These are phyloP conservation scores for Acorus gramineus DNA, from an alignment of 106 monocot species.

Conservation along the genomic window DNA sequence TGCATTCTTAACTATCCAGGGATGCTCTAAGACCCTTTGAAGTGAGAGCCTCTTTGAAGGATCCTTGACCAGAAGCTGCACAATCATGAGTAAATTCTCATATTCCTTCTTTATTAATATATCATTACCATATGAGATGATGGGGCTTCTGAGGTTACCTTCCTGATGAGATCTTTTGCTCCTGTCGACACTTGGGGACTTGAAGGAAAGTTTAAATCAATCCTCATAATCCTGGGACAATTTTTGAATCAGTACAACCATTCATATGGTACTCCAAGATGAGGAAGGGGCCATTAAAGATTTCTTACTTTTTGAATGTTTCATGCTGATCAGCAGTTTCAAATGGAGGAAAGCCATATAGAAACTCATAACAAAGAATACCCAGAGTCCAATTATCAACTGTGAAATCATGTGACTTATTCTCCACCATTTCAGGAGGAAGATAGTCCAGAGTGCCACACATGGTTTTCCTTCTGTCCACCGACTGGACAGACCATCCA, in stretches of 20 bases:
- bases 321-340: conserved; percentile 71
- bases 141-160: conserved; percentile 19
- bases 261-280: background rate
- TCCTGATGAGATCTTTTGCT: conserved; percentile 85
- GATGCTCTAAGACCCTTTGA: conserved; percentile 71
- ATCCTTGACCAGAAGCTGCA: conserved; percentile 84
- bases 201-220: conserved; percentile 74
- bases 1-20: conserved; percentile 75
- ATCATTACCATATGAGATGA: background rate
- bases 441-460: conserved; percentile 95
- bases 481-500: conserved; percentile 92
- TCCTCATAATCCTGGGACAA: conserved; percentile 66
- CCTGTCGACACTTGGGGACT: conserved; percentile 42
- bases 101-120: background rate
- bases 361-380: conserved; percentile 89
- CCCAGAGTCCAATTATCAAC: conserved; percentile 98
- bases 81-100: background rate
- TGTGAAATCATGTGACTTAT: conserved; percentile 68
- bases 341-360: conserved; percentile 88
- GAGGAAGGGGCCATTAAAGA: background rate
- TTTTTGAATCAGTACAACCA: background rate
- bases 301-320: conserved; percentile 59
- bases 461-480: conserved; percentile 72
- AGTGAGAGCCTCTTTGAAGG: conserved; percentile 79
- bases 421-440: conserved; percentile 96